Evolutionary conservation across 1,284 basidiomycete species (phyloP).

Genomic region (Veloboletus limbatus): DNA sequence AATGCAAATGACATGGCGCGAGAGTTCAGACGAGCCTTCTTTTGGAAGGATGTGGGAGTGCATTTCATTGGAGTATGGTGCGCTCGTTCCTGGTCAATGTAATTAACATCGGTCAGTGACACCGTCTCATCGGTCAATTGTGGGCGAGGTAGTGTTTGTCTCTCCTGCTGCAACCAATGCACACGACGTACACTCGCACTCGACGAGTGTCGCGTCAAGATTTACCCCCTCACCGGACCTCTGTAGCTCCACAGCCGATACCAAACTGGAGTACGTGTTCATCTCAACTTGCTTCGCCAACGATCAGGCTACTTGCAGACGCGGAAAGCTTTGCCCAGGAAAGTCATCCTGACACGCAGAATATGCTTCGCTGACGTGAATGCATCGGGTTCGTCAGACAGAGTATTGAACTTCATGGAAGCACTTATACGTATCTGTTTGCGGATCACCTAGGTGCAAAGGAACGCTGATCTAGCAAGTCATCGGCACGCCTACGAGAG

Average conservation of each 20-base stretch:
- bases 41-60: slow-evolving; percentile 17
- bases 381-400: too few species aligned
- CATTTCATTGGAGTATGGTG: slow-evolving; percentile 37
- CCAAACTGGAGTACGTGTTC: background rate
- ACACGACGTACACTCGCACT: slow-evolving; percentile 28
- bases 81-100: background rate
- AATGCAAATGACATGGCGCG: slow-evolving; percentile 15
- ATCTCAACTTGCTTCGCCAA: background rate
- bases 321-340: slow-evolving; percentile 22
- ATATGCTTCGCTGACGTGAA: slow-evolving; percentile 22
- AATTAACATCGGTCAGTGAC: slow-evolving; percentile 15
- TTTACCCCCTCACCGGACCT: slow-evolving; percentile 25
- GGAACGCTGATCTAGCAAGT: slow-evolving; percentile 15
- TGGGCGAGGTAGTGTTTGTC: slow-evolving; percentile 20
- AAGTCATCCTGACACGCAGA: slow-evolving; percentile 18
- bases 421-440: too few species aligned
- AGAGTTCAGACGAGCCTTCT: slow-evolving; percentile 23
- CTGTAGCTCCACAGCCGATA: background rate
- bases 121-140: slow-evolving; percentile 32
- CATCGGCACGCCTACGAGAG: slow-evolving; percentile 12
- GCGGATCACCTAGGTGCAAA: slow-evolving; percentile 12
- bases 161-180: slow-evolving; percentile 22
- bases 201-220: slow-evolving; percentile 38
- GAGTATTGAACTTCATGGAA: too few species aligned
- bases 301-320: slow-evolving; percentile 9